Evolutionary conservation across 768 basidiomycete genomes (phyloP).

Genomic region (Astraeus odoratus): DNA sequence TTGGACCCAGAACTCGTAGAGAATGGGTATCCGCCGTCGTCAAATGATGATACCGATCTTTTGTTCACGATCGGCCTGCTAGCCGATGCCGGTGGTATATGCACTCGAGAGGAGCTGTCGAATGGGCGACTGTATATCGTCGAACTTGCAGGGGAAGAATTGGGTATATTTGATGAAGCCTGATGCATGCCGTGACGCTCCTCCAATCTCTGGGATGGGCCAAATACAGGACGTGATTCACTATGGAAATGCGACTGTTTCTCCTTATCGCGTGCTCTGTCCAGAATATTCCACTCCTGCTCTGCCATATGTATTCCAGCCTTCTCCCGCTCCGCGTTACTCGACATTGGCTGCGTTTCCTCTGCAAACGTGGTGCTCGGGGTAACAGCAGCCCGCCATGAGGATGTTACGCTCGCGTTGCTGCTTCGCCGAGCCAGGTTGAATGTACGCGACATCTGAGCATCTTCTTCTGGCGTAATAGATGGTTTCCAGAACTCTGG

Average conservation of each 20-base stretch:
- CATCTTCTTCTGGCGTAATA: conserved; percentile 39
- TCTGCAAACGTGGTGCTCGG: conserved; percentile 33
- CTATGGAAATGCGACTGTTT: conserved; percentile 8
- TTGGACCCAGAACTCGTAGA: conserved; percentile 18
- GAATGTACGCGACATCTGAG: conserved; percentile 33
- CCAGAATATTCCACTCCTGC: conserved; percentile 22
- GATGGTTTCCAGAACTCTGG: conserved; percentile 48
- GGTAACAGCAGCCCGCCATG: conserved; percentile 35
- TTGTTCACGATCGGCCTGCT: conserved; percentile 27
- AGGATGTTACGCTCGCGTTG: conserved; percentile 43
- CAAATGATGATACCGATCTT: conserved; percentile 16
- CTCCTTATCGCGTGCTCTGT: conserved; percentile 20
- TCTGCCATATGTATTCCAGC: conserved; percentile 20
- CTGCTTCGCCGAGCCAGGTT: conserved; percentile 41
- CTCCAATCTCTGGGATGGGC: conserved; percentile 9
- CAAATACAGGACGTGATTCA: conserved; percentile 19
- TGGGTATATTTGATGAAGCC: conserved; percentile 2
- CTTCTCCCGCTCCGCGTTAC: conserved; percentile 21
- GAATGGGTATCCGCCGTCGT: conserved; percentile 17
- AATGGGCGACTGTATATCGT: conserved; percentile 8
- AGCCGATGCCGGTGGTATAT: conserved; percentile 21
- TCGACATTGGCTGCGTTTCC: conserved; percentile 14
- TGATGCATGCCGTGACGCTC: conserved; percentile 13
- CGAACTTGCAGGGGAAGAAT: conserved; percentile 12
- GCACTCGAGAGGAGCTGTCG: conserved; percentile 11